Conservation (phyloP, 1,139 yeast species). For the Suhomyces bolitotheri region DNA sequence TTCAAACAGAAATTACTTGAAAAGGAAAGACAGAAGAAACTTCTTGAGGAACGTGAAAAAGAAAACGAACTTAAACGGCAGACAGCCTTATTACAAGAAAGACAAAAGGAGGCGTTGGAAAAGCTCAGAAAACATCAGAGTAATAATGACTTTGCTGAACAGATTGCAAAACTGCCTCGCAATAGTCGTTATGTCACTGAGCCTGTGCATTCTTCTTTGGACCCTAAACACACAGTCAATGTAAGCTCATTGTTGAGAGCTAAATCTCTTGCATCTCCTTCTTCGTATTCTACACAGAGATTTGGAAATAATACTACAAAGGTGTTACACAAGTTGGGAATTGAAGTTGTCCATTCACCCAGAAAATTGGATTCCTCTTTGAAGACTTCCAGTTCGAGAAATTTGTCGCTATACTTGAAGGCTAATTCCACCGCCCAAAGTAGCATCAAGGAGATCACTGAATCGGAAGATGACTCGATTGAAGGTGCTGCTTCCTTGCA, state of each 20-base stretch:
- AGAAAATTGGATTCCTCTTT: conserved; percentile 25
- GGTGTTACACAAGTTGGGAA: conserved; percentile 48
- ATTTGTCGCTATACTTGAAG: conserved; percentile 37
- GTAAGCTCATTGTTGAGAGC: conserved; percentile 38
- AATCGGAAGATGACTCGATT: conserved; percentile 4
- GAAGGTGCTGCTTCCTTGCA: conserved; percentile 8
- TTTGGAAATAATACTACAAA: conserved; percentile 32
- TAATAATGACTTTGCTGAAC: conserved; percentile 26
- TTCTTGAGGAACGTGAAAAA: conserved; percentile 8
- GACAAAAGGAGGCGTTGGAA: conserved; percentile 34
- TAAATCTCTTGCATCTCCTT: conserved; percentile 36
- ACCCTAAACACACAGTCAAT: conserved; percentile 34
- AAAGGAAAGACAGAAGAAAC: conserved; percentile 11
- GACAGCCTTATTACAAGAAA: conserved; percentile 25
- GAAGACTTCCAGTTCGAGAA: conserved; percentile 48
- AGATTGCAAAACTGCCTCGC: conserved; percentile 1
- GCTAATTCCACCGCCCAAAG: conserved; percentile 6
- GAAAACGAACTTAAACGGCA: conserved; percentile 23
- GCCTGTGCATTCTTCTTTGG: conserved; percentile 32
- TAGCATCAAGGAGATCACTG: conserved; percentile 6
- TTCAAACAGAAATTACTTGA: conserved; percentile 6
- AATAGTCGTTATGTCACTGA: conserved; percentile 19
- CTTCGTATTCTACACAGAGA: conserved; percentile 27
- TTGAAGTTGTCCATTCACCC: conserved; percentile 34
- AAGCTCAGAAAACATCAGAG: conserved; percentile 33